A percentile compares a stretch with the other conserved stretches of the same genome.
phyloP scores from a whole-genome alignment of 2,329 filamentous ascomycete genomes.

The Chaetomiaceae sp. region DNA sequence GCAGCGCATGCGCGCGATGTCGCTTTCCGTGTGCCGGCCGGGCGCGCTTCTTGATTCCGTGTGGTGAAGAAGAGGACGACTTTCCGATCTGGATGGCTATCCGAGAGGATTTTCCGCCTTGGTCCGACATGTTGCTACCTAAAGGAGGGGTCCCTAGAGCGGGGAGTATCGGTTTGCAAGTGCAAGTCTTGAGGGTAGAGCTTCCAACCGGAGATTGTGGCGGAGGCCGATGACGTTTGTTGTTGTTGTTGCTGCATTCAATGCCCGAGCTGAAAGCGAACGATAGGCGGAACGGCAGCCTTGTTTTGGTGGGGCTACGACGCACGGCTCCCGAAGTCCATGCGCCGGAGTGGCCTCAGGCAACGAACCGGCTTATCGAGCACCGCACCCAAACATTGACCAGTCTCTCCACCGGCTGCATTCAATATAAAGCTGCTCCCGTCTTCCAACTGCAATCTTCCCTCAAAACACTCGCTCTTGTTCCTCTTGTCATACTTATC shows the following conservation, averaged over 20 bases:
- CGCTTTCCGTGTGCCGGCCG: conserved; percentile 21
- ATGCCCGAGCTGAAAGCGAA: too few species aligned
- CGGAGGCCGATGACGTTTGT: neutral
- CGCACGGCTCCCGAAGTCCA: too few species aligned
- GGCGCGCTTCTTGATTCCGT: conserved; percentile 19
- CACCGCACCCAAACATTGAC: too few species aligned
- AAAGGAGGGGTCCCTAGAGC: too few species aligned
- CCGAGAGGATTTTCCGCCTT: conserved; percentile 16
- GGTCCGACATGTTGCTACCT: conserved; percentile 18
- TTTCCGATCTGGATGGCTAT: conserved; percentile 24
- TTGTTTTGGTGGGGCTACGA: too few species aligned
- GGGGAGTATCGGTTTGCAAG: too few species aligned
- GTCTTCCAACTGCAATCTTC: neutral
- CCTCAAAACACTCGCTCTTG: neutral
- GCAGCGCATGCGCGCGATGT: conserved; percentile 21
- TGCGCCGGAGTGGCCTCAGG: conserved; percentile 2
- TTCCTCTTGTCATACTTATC: neutral
- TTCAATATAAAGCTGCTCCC: neutral
- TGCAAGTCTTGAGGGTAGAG: neutral
- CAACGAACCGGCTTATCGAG: too few species aligned
- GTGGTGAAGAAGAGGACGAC: conserved; percentile 4
- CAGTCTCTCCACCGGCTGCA: conserved; percentile 9
- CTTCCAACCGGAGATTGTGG: neutral
- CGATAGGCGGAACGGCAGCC: too few species aligned
- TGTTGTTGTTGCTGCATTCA: neutral